Percentiles rank a stretch among this genome's conserved stretches.
These are phyloP conservation scores for Cyanidioschyzon merolae DNA, from an alignment of 23 red algal genomes.

Conservation along the genomic window DNA sequence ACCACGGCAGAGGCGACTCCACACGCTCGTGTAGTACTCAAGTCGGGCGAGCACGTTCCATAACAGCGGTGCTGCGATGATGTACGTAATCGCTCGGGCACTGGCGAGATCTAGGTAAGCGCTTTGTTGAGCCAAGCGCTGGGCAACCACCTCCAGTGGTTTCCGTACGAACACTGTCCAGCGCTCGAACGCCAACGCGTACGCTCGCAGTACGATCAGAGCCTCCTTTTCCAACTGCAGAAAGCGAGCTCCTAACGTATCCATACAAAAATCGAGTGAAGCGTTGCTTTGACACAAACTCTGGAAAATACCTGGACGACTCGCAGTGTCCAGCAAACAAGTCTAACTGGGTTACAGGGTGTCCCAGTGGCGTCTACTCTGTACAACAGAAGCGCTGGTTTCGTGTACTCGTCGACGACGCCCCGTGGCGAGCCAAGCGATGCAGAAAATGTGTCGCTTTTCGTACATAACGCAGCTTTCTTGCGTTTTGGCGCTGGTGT, in stretches of 20 bases:
- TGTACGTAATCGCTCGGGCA: constrained; percentile 44
- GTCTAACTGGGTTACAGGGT: too few species aligned
- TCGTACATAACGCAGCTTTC: too few species aligned
- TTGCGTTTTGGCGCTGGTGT: too few species aligned
- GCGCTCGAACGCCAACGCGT: not conserved
- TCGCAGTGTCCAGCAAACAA: too few species aligned
- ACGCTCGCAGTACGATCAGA: not conserved
- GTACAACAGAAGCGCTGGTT: too few species aligned
- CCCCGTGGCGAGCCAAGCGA: too few species aligned
- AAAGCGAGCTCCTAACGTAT: not conserved
- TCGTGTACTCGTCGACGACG: too few species aligned
- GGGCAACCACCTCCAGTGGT: not conserved
- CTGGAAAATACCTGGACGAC: too few species aligned
- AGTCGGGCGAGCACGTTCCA: constrained; percentile 73
- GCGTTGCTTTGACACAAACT: too few species aligned
- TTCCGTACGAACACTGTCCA: not conserved
- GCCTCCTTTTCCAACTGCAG: not conserved
- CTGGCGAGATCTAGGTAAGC: constrained; percentile 20
- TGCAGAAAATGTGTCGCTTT: too few species aligned
- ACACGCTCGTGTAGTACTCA: constrained; percentile 54
- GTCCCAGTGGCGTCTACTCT: too few species aligned
- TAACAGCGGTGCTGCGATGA: constrained; percentile 49
- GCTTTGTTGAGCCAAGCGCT: not conserved
- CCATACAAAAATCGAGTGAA: too few species aligned
- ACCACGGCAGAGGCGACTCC: constrained; percentile 34